Conservation (phyloP, 1,139 yeast genomes). For the Eremothecium coryli region DNA sequence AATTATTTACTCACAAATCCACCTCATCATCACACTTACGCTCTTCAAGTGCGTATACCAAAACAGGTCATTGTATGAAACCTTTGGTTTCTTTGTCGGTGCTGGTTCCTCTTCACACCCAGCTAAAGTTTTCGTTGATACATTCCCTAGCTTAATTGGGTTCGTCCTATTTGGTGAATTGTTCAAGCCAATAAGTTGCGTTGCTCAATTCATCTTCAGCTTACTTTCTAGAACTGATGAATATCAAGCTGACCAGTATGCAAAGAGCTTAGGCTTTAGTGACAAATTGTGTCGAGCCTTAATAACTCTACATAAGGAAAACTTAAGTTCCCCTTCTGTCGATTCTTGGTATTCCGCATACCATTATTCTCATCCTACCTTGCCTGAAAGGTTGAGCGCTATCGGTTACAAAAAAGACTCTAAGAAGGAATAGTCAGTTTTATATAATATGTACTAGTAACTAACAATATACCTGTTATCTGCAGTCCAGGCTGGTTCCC, state of each 20-base stretch:
- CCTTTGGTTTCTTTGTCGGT: conserved; percentile 60
- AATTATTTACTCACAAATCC: conserved; percentile 54
- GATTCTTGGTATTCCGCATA: conserved; percentile 86
- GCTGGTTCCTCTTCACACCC: conserved; percentile 11
- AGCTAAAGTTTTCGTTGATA: conserved; percentile 25
- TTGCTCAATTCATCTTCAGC: conserved; percentile 57
- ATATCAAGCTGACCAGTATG: conserved; percentile 86
- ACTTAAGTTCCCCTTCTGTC: conserved; percentile 74
- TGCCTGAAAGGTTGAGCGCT: conserved; percentile 78
- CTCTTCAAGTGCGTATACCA: conserved; percentile 71
- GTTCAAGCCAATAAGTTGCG: conserved; percentile 65
- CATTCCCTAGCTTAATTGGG: conserved; percentile 70
- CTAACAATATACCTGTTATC: no score
- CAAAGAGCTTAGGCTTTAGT: conserved; percentile 63
- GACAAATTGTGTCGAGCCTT: conserved; percentile 62
- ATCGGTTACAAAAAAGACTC: conserved; percentile 45
- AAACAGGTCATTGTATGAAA: conserved; percentile 63
- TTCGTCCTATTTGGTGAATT: conserved; percentile 67
- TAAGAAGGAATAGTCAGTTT: conserved; percentile 25
- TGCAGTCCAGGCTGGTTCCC: not conserved
- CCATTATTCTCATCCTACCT: conserved; percentile 82
- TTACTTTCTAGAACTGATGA: conserved; percentile 75
- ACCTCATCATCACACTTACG: conserved; percentile 55
- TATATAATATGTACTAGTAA: not conserved
- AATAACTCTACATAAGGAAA: conserved; percentile 66